These are phyloP conservation scores for Trichoderma sp. DNA, from an alignment of 2,329 filamentous ascomycete genomes.

Conservation along the genomic window DNA sequence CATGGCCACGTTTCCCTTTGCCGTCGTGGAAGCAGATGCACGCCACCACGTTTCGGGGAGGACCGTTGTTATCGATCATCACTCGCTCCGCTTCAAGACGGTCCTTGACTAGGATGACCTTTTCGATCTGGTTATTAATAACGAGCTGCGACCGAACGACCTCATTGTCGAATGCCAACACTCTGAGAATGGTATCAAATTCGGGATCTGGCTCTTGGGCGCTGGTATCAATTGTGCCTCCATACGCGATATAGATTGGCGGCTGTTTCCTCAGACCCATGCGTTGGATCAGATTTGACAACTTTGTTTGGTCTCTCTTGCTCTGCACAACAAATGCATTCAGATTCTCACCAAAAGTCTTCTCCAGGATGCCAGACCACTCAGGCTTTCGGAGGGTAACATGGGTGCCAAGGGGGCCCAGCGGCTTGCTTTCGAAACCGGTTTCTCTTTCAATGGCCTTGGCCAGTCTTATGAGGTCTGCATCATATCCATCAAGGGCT, in stretches of 20 bases:
- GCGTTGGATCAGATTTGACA: constrained; percentile 63
- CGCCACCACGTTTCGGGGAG: constrained; percentile 67
- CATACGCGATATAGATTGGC: constrained; percentile 40
- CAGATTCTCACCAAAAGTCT: constrained; percentile 64
- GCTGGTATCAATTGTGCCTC: constrained; percentile 35
- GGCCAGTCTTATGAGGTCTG: constrained; percentile 61
- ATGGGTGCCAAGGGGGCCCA: constrained; percentile 80
- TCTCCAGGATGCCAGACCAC: constrained; percentile 83
- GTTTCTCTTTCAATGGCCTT: constrained; percentile 65
- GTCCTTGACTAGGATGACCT: constrained; percentile 72
- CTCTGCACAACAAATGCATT: constrained; percentile 79
- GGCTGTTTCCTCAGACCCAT: constrained; percentile 50
- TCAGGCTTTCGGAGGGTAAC: constrained; percentile 73
- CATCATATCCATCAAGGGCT: constrained; percentile 62
- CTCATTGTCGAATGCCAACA: constrained; percentile 78
- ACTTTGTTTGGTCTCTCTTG: constrained; percentile 68
- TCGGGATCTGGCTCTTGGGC: constrained; percentile 66
- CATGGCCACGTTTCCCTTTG: constrained; percentile 51
- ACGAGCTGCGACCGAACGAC: constrained; percentile 78
- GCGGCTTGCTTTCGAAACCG: constrained; percentile 67
- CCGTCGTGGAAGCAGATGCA: constrained; percentile 69
- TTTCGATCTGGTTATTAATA: constrained; percentile 79
- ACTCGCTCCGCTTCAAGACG: constrained; percentile 64
- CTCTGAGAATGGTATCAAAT: constrained; percentile 75
- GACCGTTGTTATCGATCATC: constrained; percentile 59